Evolutionary conservation across 495 filamentous ascomycete species (phyloP).

Genomic region (Melanomma pulvis-pyrius): DNA sequence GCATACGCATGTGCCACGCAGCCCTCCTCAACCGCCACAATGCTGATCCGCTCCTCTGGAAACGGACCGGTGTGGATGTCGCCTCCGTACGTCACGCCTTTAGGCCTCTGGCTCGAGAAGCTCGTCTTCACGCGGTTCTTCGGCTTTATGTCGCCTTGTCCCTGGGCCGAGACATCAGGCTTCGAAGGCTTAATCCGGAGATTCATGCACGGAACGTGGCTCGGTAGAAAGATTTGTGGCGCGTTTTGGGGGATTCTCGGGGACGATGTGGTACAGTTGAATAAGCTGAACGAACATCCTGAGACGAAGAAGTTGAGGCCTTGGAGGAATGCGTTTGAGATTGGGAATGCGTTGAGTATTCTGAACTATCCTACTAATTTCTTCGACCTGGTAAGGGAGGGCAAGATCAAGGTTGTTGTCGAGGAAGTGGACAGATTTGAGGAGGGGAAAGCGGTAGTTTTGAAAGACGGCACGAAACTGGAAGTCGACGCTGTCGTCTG

Average conservation of each 20-base stretch:
- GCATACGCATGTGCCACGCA: constrained; percentile 66
- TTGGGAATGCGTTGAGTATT: constrained; percentile 35
- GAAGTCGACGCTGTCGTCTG: constrained; percentile 66
- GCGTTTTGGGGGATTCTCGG: constrained; percentile 67
- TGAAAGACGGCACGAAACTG: constrained; percentile 59
- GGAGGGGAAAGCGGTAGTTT: constrained; percentile 51
- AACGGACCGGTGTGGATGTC: constrained; percentile 75
- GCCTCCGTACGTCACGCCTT: constrained; percentile 62
- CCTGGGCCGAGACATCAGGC: constrained; percentile 59
- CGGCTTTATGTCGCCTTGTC: constrained; percentile 66
- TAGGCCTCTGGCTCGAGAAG: constrained; percentile 64
- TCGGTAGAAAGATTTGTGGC: constrained; percentile 69
- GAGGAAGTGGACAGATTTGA: constrained; percentile 60
- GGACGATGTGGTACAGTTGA: constrained; percentile 63
- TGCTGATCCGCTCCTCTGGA: constrained; percentile 77
- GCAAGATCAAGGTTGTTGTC: constrained; percentile 62
- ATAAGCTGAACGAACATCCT: constrained; percentile 62
- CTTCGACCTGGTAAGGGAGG: constrained; percentile 45
- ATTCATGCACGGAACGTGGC: constrained; percentile 67
- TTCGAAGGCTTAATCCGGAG: constrained; percentile 47
- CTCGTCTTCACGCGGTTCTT: constrained; percentile 66
- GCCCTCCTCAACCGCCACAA: constrained; percentile 59
- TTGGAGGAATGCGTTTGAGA: constrained; percentile 60
- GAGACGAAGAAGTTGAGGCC: constrained; percentile 67
- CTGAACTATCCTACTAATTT: constrained; percentile 32